A percentile compares a stretch with the other conserved stretches of the same genome.
Evolutionary conservation across 176 grass and related monocot genomes (phyloP).

Genomic region (Aegilops speltoides): DNA sequence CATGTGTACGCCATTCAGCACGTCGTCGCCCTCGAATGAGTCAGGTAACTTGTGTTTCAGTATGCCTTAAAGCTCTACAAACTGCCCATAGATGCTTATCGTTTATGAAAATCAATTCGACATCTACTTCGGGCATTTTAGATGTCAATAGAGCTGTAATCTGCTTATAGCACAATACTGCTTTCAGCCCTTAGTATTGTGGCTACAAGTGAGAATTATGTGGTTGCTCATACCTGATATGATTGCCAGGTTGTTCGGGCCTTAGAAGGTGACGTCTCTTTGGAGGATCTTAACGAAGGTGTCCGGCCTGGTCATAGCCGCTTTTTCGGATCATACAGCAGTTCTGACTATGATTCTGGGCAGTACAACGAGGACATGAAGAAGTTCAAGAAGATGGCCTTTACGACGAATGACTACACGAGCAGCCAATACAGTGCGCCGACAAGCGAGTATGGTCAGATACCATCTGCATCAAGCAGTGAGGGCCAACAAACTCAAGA

Average conservation of each 20-base stretch:
- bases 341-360: conserved; percentile 80
- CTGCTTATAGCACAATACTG: neutral
- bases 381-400: conserved; percentile 82
- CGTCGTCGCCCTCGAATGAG: conserved; percentile 93
- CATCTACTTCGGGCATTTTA: neutral
- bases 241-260: conserved; percentile 69
- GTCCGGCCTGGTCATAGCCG: conserved; percentile 71
- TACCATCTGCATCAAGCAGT: conserved; percentile 78
- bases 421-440: conserved; percentile 91
- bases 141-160: neutral
- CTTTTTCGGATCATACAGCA: conserved; percentile 68
- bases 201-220: neutral
- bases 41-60: conserved; percentile 53
- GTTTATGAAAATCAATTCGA: neutral
- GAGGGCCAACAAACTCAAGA: conserved; percentile 74
- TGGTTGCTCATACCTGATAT: neutral
- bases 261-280: conserved; percentile 84
- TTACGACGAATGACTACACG: conserved; percentile 55
- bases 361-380: conserved; percentile 90
- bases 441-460: conserved; percentile 85
- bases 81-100: neutral
- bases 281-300: conserved; percentile 88
- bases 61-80: neutral
- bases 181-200: neutral
- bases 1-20: conserved; percentile 94